Percentiles rank a stretch among this genome's conserved stretches.
Evolutionary conservation across 441 rosid species (phyloP).

Genomic region (Jatropha multifida): DNA sequence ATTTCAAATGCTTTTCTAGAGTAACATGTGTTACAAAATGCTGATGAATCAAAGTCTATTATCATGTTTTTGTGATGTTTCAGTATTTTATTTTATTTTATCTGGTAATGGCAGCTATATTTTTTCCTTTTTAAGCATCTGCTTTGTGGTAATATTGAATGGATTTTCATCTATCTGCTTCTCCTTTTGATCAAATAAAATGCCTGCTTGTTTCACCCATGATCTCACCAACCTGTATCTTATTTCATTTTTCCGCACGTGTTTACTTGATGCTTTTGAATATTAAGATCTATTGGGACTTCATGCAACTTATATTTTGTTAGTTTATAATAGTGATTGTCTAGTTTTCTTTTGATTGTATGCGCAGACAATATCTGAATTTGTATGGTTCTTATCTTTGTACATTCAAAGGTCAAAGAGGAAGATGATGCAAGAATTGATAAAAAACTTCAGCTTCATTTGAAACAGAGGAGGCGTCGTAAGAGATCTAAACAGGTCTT

Average conservation of each 20-base stretch:
- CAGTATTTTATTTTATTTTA: neutral
- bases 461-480: slow-evolving; percentile 67
- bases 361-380: slow-evolving; percentile 9
- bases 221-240: neutral
- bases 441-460: slow-evolving; percentile 73
- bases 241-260: neutral
- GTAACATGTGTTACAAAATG: neutral
- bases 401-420: slow-evolving; percentile 77
- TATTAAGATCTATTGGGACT: neutral
- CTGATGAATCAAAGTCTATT: neutral
- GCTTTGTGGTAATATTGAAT: neutral
- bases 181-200: neutral
- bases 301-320: neutral
- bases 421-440: slow-evolving; percentile 91
- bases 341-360: slow-evolving; percentile 8
- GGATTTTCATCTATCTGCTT: neutral
- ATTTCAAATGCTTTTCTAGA: neutral
- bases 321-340: neutral
- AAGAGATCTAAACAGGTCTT: slow-evolving; percentile 70
- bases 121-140: slow-evolving; percentile 1
- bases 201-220: neutral
- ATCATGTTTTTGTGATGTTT: neutral
- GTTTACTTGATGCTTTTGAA: neutral
- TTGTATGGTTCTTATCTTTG: slow-evolving; percentile 19
- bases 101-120: neutral